These are phyloP conservation scores for Chaetomiaceae sp. DNA, from an alignment of 2,329 filamentous ascomycete species.

Conservation along the genomic window DNA sequence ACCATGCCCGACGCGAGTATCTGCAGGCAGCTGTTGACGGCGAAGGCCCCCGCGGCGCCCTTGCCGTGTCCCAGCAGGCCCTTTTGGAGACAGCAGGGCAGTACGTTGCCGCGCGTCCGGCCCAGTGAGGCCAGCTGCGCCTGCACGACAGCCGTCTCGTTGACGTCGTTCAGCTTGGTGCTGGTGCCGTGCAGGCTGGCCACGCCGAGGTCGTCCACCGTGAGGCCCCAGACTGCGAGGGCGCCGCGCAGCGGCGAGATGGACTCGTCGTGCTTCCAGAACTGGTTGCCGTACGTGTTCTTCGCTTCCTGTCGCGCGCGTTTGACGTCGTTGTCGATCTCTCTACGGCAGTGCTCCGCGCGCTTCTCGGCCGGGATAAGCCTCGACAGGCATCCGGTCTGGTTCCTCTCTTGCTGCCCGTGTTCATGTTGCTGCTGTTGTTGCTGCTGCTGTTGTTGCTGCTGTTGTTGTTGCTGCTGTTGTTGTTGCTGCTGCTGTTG, in stretches of 20 bases:
- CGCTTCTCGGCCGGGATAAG: not conserved
- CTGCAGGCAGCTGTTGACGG: constrained; percentile 37
- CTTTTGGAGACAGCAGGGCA: constrained; percentile 13
- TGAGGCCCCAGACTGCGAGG: constrained; percentile 35
- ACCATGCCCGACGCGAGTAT: constrained; percentile 32
- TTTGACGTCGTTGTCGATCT: not conserved
- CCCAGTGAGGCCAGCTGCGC: constrained; percentile 35
- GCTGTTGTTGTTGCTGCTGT: not conserved
- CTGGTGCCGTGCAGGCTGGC: constrained; percentile 40
- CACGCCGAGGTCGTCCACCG: constrained; percentile 36
- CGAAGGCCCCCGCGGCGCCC: constrained; percentile 33
- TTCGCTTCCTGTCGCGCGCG: not conserved
- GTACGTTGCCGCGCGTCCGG: constrained; percentile 31
- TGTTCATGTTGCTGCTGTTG: not conserved
- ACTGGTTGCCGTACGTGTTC: not conserved
- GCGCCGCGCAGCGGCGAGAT: constrained; percentile 29
- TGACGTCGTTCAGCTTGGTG: constrained; percentile 37
- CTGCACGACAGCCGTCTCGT: constrained; percentile 36
- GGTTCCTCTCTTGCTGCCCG: not conserved
- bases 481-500: not conserved
- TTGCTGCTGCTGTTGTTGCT: not conserved
- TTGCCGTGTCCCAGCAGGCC: constrained; percentile 28
- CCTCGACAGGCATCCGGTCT: not conserved
- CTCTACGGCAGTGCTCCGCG: not conserved
- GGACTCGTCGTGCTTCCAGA: not conserved